Percentiles rank a stretch among this genome's conserved stretches.
phyloP scores from a whole-genome alignment of 208 protist genomes.

The Trichomonas tenax region DNA sequence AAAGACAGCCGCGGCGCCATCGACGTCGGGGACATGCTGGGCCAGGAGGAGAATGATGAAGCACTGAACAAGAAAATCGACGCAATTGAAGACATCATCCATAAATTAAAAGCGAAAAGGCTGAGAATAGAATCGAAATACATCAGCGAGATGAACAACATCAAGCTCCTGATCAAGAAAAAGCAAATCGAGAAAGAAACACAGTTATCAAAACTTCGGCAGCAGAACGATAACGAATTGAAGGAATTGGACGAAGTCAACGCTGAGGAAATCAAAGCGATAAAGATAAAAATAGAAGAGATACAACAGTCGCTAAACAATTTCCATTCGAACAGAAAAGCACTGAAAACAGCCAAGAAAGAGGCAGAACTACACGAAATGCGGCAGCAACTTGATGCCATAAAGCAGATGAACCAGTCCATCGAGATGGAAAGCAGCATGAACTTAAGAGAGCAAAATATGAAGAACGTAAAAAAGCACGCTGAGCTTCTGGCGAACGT shows the following conservation, averaged over 20 bases:
- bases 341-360: background rate
- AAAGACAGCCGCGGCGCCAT: background rate
- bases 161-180: background rate
- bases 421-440: background rate
- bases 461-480: background rate
- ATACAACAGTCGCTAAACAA: background rate
- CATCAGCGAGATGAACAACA: background rate
- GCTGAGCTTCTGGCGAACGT: background rate
- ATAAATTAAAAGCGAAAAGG: background rate
- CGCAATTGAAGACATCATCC: background rate
- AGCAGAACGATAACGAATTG: background rate
- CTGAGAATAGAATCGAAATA: background rate
- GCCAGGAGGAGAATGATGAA: background rate
- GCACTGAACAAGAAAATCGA: background rate
- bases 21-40: background rate
- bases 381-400: background rate
- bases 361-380: background rate
- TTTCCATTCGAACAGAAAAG: background rate
- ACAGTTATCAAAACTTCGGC: background rate
- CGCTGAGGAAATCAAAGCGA: background rate
- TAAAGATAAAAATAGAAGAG: background rate
- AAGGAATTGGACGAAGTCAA: background rate
- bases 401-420: background rate
- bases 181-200: background rate
- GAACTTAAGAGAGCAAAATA: background rate